Evolutionary conservation across 2,329 filamentous ascomycete species (phyloP).

Genomic region (Gliomastix tumulicola): DNA sequence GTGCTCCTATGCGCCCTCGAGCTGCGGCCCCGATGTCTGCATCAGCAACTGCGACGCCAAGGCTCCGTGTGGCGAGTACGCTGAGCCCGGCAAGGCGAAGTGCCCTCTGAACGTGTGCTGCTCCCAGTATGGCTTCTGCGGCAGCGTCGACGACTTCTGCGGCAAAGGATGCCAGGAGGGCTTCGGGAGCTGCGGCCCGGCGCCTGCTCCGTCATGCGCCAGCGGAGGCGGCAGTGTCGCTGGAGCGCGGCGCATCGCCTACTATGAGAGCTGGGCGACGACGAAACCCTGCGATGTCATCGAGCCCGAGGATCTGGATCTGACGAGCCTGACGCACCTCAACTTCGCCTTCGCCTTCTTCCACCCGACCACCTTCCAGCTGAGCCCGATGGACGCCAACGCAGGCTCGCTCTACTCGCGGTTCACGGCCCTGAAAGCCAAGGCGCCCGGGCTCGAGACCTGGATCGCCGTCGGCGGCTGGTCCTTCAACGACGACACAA

Average conservation of each 20-base stretch:
- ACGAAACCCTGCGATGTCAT: conserved; percentile 12
- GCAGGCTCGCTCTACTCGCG: conserved; percentile 6
- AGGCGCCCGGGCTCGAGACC: conserved; percentile 16
- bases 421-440: conserved; percentile 18
- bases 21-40: conserved; percentile 10
- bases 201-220: too few relatives aligned
- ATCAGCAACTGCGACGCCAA: conserved; percentile 21
- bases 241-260: conserved; percentile 15
- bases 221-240: too few relatives aligned
- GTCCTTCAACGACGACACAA: conserved; percentile 23
- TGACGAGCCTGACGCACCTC: conserved; percentile 14
- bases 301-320: conserved; percentile 9
- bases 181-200: too few relatives aligned
- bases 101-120: conserved; percentile 30
- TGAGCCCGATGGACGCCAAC: conserved; percentile 17
- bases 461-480: conserved; percentile 32
- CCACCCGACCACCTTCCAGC: conserved; percentile 15
- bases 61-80: conserved; percentile 13
- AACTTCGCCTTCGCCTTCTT: conserved; percentile 25
- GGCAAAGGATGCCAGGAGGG: too few relatives aligned
- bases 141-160: conserved; percentile 19
- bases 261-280: conserved; percentile 19
- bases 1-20: too few relatives aligned
- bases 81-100: neutral
- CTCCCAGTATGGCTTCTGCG: conserved; percentile 22